phyloP scores from a whole-genome alignment of 164 flowering plant species.

The Taxillus chinensis region DNA sequence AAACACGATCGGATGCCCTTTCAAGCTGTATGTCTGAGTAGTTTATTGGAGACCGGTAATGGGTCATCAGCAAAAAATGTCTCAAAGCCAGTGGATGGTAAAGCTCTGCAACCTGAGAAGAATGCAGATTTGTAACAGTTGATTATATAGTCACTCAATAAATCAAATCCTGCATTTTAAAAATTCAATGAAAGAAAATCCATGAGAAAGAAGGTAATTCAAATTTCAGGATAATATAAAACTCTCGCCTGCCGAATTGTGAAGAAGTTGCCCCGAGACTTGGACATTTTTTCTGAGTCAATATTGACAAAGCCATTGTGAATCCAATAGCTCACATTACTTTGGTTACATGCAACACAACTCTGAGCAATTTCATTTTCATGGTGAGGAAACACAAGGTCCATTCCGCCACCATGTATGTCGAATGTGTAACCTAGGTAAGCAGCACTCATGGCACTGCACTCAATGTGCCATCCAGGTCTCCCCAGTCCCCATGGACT shows the following conservation, averaged over 20 bases:
- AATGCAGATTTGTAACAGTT: background rate
- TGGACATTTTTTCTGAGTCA: conserved; percentile 92
- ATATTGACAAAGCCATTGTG: conserved; percentile 95
- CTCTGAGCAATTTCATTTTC: conserved; percentile 98
- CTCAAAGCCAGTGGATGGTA: conserved; percentile 94
- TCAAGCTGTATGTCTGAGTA: conserved; percentile 73
- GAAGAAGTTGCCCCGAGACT: conserved; percentile 94
- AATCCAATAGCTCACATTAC: conserved; percentile 77
- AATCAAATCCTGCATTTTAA: too few relatives aligned
- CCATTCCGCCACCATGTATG: conserved; percentile 99
- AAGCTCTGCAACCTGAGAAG: conserved; percentile 62
- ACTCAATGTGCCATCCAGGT: conserved; percentile 99
- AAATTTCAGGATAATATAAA: too few relatives aligned
- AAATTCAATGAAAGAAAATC: too few relatives aligned
- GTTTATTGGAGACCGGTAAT: conserved; percentile 86
- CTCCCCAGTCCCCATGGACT: conserved; percentile 99
- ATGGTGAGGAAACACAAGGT: conserved; percentile 96
- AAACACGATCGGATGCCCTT: conserved; percentile 85
- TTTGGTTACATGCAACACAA: conserved; percentile 75
- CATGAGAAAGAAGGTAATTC: too few relatives aligned
- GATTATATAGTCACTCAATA: too few relatives aligned
- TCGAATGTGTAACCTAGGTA: conserved; percentile 83
- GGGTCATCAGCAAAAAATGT: conserved; percentile 79
- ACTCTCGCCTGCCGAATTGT: conserved; percentile 81
- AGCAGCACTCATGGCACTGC: conserved; percentile 99